phyloP scores from a whole-genome alignment of 148 eudicot species.

The Dianthus caryophyllus region DNA sequence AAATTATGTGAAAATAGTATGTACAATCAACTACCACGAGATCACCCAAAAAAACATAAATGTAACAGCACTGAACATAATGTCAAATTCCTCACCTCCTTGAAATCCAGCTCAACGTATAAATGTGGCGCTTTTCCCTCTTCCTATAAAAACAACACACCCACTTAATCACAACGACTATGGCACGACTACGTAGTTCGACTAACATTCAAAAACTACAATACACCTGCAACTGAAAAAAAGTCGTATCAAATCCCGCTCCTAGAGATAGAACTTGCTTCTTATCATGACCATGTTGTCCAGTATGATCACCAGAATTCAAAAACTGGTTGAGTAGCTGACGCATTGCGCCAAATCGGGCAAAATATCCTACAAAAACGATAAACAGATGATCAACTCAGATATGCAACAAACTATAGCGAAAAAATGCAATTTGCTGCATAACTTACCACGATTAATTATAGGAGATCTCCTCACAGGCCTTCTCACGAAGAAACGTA shows the following conservation, averaged over 20 bases:
- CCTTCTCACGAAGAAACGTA: slow-evolving; percentile 84
- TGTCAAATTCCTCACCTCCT: slow-evolving; percentile 52
- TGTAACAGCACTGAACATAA: not conserved
- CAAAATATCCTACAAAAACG: slow-evolving; percentile 65
- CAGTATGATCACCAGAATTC: slow-evolving; percentile 34
- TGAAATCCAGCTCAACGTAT: slow-evolving; percentile 92
- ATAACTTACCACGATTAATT: slow-evolving; percentile 76
- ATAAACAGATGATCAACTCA: not conserved
- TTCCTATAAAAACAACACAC: slow-evolving; percentile 47
- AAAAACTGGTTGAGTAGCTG: slow-evolving; percentile 84
- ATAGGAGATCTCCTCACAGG: slow-evolving; percentile 97
- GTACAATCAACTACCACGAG: not conserved
- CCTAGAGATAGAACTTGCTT: slow-evolving; percentile 96
- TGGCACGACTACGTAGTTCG: not conserved
- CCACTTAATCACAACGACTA: not conserved
- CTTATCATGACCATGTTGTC: slow-evolving; percentile 34
- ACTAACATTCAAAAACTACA: not conserved
- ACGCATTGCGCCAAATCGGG: slow-evolving; percentile 88
- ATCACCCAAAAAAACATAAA: not conserved
- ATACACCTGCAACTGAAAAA: slow-evolving; percentile 83
- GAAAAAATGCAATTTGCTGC: slow-evolving; percentile 5
- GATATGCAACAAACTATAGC: not conserved
- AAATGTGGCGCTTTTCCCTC: slow-evolving; percentile 88
- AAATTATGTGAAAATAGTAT: not conserved
- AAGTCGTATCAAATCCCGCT: slow-evolving; percentile 97